Conservation (phyloP, 352 stramenopile genomes). For the Globisporangium solare region DNA sequence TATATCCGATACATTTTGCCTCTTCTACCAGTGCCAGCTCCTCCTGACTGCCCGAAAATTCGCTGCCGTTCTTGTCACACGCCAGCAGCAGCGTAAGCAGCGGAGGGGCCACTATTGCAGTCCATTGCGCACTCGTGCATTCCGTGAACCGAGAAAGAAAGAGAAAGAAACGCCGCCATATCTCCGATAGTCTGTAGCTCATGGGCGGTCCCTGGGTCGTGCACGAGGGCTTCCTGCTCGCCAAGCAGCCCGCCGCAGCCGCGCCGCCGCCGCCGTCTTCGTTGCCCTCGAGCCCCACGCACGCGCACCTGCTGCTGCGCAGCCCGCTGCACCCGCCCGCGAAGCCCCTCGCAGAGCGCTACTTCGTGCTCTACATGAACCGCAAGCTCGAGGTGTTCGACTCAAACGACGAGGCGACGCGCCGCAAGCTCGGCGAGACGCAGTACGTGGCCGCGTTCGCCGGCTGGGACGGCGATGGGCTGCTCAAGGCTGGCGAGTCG, state of each 20-base stretch:
- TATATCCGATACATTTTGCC: too few relatives aligned
- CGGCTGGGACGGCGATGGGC: slow-evolving; percentile 69
- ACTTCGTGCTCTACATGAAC: slow-evolving; percentile 74
- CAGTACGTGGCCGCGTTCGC: slow-evolving; percentile 62
- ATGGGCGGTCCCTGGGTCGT: slow-evolving; percentile 56
- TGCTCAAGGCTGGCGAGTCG: slow-evolving; percentile 59
- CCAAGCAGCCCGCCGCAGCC: slow-evolving; percentile 13
- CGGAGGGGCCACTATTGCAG: slow-evolving; percentile 4
- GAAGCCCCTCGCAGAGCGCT: slow-evolving; percentile 42
- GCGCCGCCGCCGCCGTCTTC: slow-evolving; percentile 12
- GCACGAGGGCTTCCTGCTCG: slow-evolving; percentile 52
- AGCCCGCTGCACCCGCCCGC: background rate
- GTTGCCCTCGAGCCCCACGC: slow-evolving; percentile 1
- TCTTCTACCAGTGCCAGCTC: too few relatives aligned
- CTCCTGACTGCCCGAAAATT: background rate
- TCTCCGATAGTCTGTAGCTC: background rate
- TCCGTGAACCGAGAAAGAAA: background rate
- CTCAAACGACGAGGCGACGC: slow-evolving; percentile 20
- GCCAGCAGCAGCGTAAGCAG: background rate
- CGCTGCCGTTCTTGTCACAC: slow-evolving; percentile 7
- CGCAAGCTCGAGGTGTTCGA: slow-evolving; percentile 79
- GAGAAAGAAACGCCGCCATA: background rate
- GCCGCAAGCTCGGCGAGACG: slow-evolving; percentile 26
- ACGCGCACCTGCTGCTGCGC: slow-evolving; percentile 2
- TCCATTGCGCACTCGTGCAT: background rate